Evolutionary conservation across 2,329 filamentous ascomycete genomes (phyloP).

Genomic region (Westerdykella ornata): DNA sequence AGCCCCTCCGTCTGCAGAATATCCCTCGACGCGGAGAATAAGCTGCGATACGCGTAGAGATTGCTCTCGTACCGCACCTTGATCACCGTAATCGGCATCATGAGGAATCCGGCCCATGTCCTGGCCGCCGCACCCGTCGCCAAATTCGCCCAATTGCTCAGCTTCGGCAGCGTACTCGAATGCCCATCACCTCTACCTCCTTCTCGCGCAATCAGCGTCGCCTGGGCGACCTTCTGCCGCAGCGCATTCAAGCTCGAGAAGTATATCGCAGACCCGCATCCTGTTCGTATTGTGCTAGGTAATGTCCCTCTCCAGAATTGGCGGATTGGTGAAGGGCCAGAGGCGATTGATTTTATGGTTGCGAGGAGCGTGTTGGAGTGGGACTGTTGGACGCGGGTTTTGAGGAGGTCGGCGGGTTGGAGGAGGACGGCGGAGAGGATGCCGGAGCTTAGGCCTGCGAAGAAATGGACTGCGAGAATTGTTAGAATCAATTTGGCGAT

Average conservation of each 20-base stretch:
- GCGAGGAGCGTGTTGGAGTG: constrained; percentile 59
- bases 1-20: constrained; percentile 68
- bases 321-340: constrained; percentile 58
- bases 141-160: constrained; percentile 80
- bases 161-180: constrained; percentile 71
- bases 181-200: constrained; percentile 13
- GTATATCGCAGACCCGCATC: constrained; percentile 88
- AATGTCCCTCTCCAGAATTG: constrained; percentile 88
- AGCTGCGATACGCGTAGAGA: constrained; percentile 73
- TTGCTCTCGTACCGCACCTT: constrained; percentile 94
- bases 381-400: constrained; percentile 91
- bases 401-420: constrained; percentile 91
- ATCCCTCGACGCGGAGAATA: constrained; percentile 64
- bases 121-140: constrained; percentile 76
- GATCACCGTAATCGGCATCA: constrained; percentile 94
- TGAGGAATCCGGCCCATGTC: constrained; percentile 76
- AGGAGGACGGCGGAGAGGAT: constrained; percentile 82
- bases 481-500: constrained; percentile 1
- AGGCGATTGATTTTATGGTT: constrained; percentile 64
- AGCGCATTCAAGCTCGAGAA: constrained; percentile 82
- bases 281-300: constrained; percentile 87
- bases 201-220: constrained; percentile 21
- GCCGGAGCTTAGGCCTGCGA: constrained; percentile 81
- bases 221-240: constrained; percentile 58
- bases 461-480: constrained; percentile 59